phyloP scores from a whole-genome alignment of 345 rosid species.

The Dipteronia dyeriana region DNA sequence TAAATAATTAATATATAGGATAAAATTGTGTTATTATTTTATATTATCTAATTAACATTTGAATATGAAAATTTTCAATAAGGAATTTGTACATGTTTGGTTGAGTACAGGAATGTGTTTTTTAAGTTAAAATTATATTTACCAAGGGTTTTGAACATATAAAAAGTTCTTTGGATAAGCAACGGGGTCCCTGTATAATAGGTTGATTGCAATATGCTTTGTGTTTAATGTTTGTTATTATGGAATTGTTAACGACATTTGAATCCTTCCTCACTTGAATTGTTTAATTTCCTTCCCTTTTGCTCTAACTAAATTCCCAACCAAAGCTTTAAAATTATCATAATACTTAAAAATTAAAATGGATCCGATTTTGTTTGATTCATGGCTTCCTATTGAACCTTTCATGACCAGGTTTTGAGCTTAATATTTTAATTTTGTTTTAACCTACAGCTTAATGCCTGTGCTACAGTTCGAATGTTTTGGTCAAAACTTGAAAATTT shows the following conservation, averaged over 20 bases:
- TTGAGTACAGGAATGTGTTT: background rate
- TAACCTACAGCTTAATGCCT: background rate
- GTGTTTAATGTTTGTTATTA: background rate
- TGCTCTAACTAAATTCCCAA: too few species aligned
- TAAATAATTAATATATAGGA: background rate
- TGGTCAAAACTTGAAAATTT: background rate
- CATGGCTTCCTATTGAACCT: background rate
- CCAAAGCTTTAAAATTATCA: background rate
- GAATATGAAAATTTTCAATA: background rate
- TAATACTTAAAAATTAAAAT: background rate
- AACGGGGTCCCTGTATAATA: background rate
- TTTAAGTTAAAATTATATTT: background rate
- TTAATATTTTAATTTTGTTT: background rate
- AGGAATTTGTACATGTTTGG: background rate
- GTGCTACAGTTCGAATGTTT: background rate
- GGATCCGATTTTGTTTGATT: background rate
- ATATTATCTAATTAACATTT: background rate
- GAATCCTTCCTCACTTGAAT: background rate
- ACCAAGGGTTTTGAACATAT: background rate
- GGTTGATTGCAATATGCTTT: background rate
- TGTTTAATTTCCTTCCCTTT: too few species aligned
- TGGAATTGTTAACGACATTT: background rate
- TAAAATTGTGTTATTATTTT: too few species aligned
- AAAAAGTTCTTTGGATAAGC: background rate
- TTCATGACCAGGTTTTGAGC: background rate